Conservation (phyloP, 148 eudicot species). For the Dianthus caryophyllus region DNA sequence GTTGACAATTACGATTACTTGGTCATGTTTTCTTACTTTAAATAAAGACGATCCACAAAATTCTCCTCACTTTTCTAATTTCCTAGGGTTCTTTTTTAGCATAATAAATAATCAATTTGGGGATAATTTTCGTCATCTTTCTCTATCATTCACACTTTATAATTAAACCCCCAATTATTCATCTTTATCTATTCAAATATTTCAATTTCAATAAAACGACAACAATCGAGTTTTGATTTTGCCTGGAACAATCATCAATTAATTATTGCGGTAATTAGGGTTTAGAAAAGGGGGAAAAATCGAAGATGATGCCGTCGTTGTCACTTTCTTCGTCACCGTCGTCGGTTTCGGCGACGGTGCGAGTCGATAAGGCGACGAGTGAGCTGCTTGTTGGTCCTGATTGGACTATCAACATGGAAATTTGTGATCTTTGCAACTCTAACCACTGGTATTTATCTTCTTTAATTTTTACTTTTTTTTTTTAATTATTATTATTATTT, state of each 20-base stretch:
- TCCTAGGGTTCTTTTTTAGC: background rate
- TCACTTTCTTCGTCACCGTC: conserved; percentile 41
- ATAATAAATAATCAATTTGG: background rate
- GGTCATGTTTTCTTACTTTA: background rate
- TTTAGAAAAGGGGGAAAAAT: no score
- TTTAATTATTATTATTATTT: background rate
- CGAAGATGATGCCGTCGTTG: conserved; percentile 34
- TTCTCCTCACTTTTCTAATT: conserved; percentile 1
- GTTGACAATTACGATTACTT: no score
- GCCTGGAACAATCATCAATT: background rate
- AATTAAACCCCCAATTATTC: background rate
- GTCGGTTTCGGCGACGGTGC: conserved; percentile 43
- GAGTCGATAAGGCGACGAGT: conserved; percentile 92
- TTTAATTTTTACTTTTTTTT: conserved; percentile 7
- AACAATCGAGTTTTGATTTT: background rate
- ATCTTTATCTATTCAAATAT: no score
- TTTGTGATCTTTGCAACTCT: conserved; percentile 74
- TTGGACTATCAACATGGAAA: conserved; percentile 89
- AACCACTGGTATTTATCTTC: conserved; percentile 45
- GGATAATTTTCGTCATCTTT: conserved; percentile 8
- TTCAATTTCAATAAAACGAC: no score
- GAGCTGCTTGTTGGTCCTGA: conserved; percentile 80
- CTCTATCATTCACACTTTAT: conserved; percentile 10
- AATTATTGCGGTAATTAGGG: background rate
- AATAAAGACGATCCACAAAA: background rate